Base-by-base conservation (phyloP, 768 basidiomycete species). In the Suillus americanus region DNA sequence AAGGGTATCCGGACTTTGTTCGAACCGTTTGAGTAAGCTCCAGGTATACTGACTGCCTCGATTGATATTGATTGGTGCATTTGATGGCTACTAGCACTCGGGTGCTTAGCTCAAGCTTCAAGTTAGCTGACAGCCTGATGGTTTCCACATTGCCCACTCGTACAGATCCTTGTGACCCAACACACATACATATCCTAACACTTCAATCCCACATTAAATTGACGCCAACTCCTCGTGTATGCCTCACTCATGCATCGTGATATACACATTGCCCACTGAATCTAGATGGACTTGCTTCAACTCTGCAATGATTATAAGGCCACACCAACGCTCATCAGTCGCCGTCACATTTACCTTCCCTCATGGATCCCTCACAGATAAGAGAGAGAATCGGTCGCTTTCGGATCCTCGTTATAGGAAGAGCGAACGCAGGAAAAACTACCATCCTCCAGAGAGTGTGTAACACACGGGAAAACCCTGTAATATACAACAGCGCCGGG, bases 341-440 rank as follows among this genome's bases (percentile, higher is more conserved):
- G n/a, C 57, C n/a, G 1, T 61, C 23, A 28, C 8, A n/a, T 8
- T 8, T 64, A 23, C 35, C 28, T 30, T 61, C n/a, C n/a, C 23
- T 1, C 23, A 61, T 61, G 60, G 46, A 61, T 12, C 28, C 57
- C 25, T 43, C 66, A n/a, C 3, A 5, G 0, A 33, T 68, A 23
- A 68, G 28, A 43, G 0, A 50, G 9, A 55, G 25, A 40, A 55
- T 65, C 45, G 33, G 23, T 3, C 75, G 69, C 48, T 80, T 81
- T 53, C 75, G 80, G 4, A 73, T 81, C 35, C 77, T 81, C 55
- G 68, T 80, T 18, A 78, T 81, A n/a, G 80, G 80, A 5, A 72
- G 76, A 60, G 76, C 78, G 3, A 80, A 80, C 60, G 73, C 79
- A 1, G 80, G 80, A 0, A 81, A 81, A 65, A 81, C 79, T 0